Conservation (phyloP, 2,329 filamentous ascomycete genomes). For the Metarhizium humberi region DNA sequence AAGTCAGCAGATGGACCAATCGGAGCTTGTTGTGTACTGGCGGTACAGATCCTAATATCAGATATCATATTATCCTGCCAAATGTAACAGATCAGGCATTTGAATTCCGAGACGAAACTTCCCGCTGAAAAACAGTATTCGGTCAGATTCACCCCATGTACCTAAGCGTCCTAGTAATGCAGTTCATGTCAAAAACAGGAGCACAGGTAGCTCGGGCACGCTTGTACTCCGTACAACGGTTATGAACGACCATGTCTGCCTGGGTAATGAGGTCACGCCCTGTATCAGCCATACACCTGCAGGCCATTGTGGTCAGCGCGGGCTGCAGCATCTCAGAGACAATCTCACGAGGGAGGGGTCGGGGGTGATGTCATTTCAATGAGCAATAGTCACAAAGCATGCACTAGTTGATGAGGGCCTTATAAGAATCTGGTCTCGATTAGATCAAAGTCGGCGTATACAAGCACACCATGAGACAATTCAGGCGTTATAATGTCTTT, state of each 20-base stretch:
- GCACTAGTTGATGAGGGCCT: too few relatives aligned
- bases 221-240: neutral
- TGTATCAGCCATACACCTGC: neutral
- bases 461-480: neutral
- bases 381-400: too few relatives aligned
- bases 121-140: neutral
- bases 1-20: neutral
- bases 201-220: neutral
- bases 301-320: too few relatives aligned
- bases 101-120: neutral
- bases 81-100: constrained; percentile 10
- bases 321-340: too few relatives aligned
- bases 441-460: neutral
- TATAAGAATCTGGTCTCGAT: neutral
- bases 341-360: too few relatives aligned
- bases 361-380: too few relatives aligned
- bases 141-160: too few relatives aligned
- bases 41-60: constrained; percentile 5
- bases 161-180: neutral
- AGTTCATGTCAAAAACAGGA: neutral
- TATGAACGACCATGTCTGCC: neutral
- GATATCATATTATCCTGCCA: constrained; percentile 5
- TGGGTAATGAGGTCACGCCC: neutral
- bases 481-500: neutral
- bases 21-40: neutral